Evolutionary conservation across 129 eudicot genomes (phyloP), one percentile per base, ranked within the genome.

Genomic region (Calendula officinalis): DNA sequence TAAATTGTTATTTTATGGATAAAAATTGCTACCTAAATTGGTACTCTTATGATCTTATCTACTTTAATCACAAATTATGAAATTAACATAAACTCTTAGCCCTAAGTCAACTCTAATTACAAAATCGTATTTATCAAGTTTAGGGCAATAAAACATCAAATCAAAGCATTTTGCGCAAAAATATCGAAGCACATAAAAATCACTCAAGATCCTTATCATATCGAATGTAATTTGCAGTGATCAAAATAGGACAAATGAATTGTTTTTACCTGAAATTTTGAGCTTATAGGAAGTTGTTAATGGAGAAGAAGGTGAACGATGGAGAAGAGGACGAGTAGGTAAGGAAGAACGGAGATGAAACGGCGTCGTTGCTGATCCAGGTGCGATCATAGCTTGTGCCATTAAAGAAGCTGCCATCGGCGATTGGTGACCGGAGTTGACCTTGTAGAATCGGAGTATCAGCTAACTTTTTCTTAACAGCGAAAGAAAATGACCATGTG

Each of bases 261-360:
- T 52, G 42, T 15, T 43, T 7, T 0, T 46, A 49, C 60, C 68
- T 61, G 76, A 60, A 22, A 43, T 14, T 34, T 48, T 64, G 43
- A 74, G 73, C 55, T 66, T 74, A 48, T 42, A 46, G 7, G 56
- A 57, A 74, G 61, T 37, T 65, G 61, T 10, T 3, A 58, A 74
- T 22, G 55, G 43, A 49, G 52, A 33, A 66, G 71, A 17, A 13
- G 60, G 5, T 35, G 71, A 54, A 30, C 13, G 54, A 66, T 67
- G 60, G 49, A 57, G 37, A 38, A 59, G 38, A 56, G 61, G 73
- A 50, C 37, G 67, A 40, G 32, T 22, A 33, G 39, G 67, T 15
- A 34, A 47, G 48, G 59, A 66, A 32, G 69, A 71, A 32, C 4
- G 61, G 58, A 1, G 62, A 61, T 55, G 32, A 63, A 71, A 51